A percentile compares a stretch with the other conserved stretches of the same genome.
These are phyloP conservation scores for Aspergillus kassunensis DNA, from an alignment of 495 filamentous ascomycete genomes.

Conservation along the genomic window DNA sequence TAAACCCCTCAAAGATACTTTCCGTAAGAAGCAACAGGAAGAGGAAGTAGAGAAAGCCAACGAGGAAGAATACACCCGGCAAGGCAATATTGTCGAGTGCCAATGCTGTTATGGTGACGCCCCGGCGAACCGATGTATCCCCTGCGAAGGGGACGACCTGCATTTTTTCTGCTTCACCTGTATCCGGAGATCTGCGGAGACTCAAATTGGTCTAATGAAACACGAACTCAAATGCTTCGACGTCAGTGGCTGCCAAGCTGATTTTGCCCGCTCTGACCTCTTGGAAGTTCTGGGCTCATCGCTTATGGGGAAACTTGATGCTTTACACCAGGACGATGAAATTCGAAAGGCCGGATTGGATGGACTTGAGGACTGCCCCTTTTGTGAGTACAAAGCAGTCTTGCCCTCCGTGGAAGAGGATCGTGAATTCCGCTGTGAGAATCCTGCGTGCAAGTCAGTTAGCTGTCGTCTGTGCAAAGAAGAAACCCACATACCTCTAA, in stretches of 20 bases:
- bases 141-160: slow-evolving; percentile 53
- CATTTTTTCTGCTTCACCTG: slow-evolving; percentile 73
- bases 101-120: slow-evolving; percentile 67
- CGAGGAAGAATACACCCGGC: slow-evolving; percentile 37
- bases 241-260: slow-evolving; percentile 47
- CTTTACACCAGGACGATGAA: slow-evolving; percentile 64
- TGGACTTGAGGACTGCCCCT: slow-evolving; percentile 68
- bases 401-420: slow-evolving; percentile 64
- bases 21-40: slow-evolving; percentile 33
- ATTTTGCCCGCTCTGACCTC: slow-evolving; percentile 46
- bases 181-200: slow-evolving; percentile 58
- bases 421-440: slow-evolving; percentile 70
- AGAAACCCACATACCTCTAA: slow-evolving; percentile 69
- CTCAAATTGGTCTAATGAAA: slow-evolving; percentile 58
- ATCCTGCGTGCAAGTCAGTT: slow-evolving; percentile 57
- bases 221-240: slow-evolving; percentile 58
- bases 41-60: slow-evolving; percentile 41
- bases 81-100: slow-evolving; percentile 53
- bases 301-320: slow-evolving; percentile 54
- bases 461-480: slow-evolving; percentile 73
- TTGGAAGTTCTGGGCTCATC: slow-evolving; percentile 55
- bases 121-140: slow-evolving; percentile 60
- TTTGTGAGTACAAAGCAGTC: slow-evolving; percentile 76
- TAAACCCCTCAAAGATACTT: neutral
- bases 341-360: slow-evolving; percentile 63